phyloP scores from a whole-genome alignment of 2,329 filamentous ascomycete species.

The Aspergillus neotritici region DNA sequence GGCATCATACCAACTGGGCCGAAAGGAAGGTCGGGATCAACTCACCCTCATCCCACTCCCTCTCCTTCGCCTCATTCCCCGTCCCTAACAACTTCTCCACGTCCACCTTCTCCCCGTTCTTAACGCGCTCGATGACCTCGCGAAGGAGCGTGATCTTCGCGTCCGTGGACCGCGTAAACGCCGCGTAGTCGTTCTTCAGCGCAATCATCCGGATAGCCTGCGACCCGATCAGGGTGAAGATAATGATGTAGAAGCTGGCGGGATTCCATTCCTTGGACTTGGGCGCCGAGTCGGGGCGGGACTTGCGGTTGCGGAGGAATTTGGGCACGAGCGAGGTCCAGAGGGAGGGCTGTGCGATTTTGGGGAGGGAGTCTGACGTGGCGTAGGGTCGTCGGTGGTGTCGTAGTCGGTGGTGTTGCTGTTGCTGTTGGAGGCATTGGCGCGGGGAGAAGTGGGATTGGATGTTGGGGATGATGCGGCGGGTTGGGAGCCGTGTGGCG shows the following conservation, averaged over 20 bases:
- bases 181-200: conserved; percentile 67
- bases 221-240: conserved; percentile 83
- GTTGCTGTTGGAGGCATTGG: conserved; percentile 2
- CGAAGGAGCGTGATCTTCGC: conserved; percentile 69
- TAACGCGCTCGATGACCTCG: conserved; percentile 52
- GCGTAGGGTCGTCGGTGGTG: conserved; percentile 16
- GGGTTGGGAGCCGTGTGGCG: conserved; percentile 9
- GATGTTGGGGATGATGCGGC: conserved; percentile 1
- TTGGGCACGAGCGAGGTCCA: conserved; percentile 68
- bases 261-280: conserved; percentile 68
- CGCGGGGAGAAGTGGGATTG: conserved; percentile 1
- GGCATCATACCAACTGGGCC: neutral
- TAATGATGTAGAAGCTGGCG: conserved; percentile 73
- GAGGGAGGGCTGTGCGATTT: conserved; percentile 44
- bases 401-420: neutral
- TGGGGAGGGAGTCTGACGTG: conserved; percentile 19
- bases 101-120: conserved; percentile 61
- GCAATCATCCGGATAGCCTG: conserved; percentile 92
- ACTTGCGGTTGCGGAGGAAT: conserved; percentile 36
- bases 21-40: conserved; percentile 12
- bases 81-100: conserved; percentile 77
- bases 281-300: conserved; percentile 17
- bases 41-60: conserved; percentile 81
- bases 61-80: conserved; percentile 67
- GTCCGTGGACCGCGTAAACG: conserved; percentile 70